A percentile compares a stretch with the other conserved stretches of the same genome.
phyloP scores from a whole-genome alignment of 805 yeast genomes.

The Candida pini region DNA sequence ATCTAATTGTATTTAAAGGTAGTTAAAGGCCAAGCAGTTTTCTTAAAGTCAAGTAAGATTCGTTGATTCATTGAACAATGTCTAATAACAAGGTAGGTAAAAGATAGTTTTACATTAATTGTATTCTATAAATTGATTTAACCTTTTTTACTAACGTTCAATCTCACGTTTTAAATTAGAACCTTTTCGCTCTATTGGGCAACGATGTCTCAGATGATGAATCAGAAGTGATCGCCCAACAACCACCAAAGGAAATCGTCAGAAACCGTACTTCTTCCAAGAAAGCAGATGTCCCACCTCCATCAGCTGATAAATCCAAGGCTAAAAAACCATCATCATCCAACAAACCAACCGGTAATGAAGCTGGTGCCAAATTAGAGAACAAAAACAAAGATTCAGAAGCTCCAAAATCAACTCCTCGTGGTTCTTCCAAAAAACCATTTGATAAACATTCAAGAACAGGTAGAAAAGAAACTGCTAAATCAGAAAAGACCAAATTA shows the following conservation, averaged over 20 bases:
- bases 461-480: constrained; percentile 77
- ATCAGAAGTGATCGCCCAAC: constrained; percentile 43
- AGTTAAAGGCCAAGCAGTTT: too few species aligned
- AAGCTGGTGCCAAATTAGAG: constrained; percentile 76
- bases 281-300: constrained; percentile 79
- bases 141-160: constrained; percentile 1
- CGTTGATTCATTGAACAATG: too few species aligned
- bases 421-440: constrained; percentile 43
- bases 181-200: constrained; percentile 78
- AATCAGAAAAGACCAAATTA: constrained; percentile 84
- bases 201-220: constrained; percentile 84
- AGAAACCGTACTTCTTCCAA: constrained; percentile 79
- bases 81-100: constrained; percentile 25
- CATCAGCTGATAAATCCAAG: constrained; percentile 73
- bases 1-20: too few species aligned
- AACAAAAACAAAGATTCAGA: constrained; percentile 62
- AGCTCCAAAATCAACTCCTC: constrained; percentile 45
- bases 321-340: constrained; percentile 67
- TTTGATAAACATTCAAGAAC: constrained; percentile 84
- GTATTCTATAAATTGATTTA: background rate
- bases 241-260: constrained; percentile 70
- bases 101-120: background rate
- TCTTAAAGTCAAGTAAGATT: too few species aligned
- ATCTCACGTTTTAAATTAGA: constrained; percentile 33
- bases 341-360: constrained; percentile 77